A percentile compares a stretch with the other conserved stretches of the same genome.
phyloP scores from a whole-genome alignment of 257 asterid genomes.

The Prunella vulgaris region DNA sequence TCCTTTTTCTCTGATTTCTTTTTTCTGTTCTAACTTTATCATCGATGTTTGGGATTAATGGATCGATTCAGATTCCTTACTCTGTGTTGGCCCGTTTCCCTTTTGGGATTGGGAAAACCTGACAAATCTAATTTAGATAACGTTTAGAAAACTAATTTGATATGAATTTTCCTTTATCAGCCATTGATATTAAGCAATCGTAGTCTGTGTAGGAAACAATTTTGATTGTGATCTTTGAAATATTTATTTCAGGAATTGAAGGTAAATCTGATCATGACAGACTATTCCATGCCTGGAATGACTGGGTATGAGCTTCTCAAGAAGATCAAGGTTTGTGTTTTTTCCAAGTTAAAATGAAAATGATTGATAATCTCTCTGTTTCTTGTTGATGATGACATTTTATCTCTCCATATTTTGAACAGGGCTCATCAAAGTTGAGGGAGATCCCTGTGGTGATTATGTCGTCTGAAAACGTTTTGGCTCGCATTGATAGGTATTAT shows the following conservation, averaged over 20 bases:
- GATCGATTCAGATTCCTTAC: no score
- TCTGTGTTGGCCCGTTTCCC: not conserved
- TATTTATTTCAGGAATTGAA: slow-evolving; percentile 52
- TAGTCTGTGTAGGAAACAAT: not conserved
- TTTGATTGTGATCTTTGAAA: not conserved
- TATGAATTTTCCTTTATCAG: not conserved
- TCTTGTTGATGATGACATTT: not conserved
- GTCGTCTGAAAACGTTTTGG: slow-evolving; percentile 76
- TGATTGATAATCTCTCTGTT: not conserved
- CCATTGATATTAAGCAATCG: not conserved
- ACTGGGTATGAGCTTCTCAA: slow-evolving; percentile 92
- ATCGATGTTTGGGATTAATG: not conserved
- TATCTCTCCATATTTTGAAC: slow-evolving; percentile 13
- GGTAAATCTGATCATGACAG: slow-evolving; percentile 80
- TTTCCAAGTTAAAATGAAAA: not conserved
- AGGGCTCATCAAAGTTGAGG: slow-evolving; percentile 64
- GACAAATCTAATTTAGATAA: not conserved
- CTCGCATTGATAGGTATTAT: slow-evolving; percentile 75
- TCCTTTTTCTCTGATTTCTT: not conserved
- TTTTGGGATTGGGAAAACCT: not conserved
- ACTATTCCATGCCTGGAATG: slow-evolving; percentile 99
- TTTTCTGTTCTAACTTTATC: not conserved
- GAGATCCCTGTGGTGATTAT: slow-evolving; percentile 84
- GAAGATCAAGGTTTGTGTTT: slow-evolving; percentile 64
- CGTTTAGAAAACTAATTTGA: not conserved